These are phyloP conservation scores for Paraphoma sp. DNA, from an alignment of 2,329 filamentous ascomycete species.

Conservation along the genomic window DNA sequence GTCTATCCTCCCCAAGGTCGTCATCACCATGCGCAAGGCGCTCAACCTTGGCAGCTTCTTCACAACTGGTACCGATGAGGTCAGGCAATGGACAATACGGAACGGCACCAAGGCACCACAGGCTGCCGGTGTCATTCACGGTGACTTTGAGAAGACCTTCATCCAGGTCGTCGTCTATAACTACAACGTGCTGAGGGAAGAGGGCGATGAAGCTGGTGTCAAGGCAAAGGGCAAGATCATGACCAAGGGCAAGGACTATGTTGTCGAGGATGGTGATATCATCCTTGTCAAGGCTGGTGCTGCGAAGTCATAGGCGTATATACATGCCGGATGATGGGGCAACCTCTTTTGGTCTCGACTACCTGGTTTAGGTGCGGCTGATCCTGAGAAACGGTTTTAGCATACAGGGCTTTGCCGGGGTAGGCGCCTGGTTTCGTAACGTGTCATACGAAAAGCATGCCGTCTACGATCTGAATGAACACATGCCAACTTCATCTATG, in stretches of 20 bases:
- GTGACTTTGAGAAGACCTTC: constrained; percentile 99
- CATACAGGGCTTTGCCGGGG: not conserved
- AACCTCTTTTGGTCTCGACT: not conserved
- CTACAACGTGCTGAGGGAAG: constrained; percentile 79
- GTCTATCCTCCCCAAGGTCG: constrained; percentile 89
- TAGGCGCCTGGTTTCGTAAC: not conserved
- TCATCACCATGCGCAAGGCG: constrained; percentile 90
- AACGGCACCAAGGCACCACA: constrained; percentile 97
- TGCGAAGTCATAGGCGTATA: constrained; percentile 67
- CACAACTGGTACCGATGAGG: constrained; percentile 93
- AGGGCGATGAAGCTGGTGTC: constrained; percentile 85
- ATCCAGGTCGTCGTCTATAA: constrained; percentile 97
- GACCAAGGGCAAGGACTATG: constrained; percentile 98
- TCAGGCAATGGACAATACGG: constrained; percentile 97
- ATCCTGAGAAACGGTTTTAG: not conserved
- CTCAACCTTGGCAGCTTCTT: constrained; percentile 95
- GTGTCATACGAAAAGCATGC: not conserved
- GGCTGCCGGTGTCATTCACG: constrained; percentile 96
- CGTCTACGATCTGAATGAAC: not conserved
- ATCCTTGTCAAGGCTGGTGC: constrained; percentile 90
- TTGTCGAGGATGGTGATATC: constrained; percentile 82
- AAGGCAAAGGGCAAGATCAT: constrained; percentile 95
- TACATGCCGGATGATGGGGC: not conserved
- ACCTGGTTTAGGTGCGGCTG: not conserved
- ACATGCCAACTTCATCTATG: not conserved